Evolutionary conservation across 345 rosid species (phyloP), one percentile per base, ranked within the genome.

Genomic region (Streptanthus diversifolius): DNA sequence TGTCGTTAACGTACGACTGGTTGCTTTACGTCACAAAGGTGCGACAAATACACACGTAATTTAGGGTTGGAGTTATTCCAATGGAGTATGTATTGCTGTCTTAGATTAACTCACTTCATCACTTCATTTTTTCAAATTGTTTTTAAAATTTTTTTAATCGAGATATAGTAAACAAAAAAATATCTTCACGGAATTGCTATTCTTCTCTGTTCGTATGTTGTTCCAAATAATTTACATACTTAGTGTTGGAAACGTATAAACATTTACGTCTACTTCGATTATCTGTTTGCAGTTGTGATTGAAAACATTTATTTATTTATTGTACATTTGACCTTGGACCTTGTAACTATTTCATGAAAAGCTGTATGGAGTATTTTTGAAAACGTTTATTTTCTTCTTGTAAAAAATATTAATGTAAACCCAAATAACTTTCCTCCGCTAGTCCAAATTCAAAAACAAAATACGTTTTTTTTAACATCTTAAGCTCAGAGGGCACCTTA

Each of bases 361-460:
- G 48, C 41, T 37, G 10, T 36, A 3, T 36, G 3, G 13, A 36
- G 40, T 32, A 32, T 6, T 7, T 32, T 32, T 32, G 7, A 7
- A 6, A 32, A 7, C 2, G 36, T 32, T 32, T 1, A 32, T 7
- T 32, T 7, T 32, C 36, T 32, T 35, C 11, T 35, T 35, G 3
- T 35, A 35, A 35, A 8, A 35, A 35, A 35, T 0, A 36, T 36
- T 36, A 2, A 37, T 11, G 43, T 3, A 39, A 39, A 39, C n/a
- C n/a, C 43, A 39, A 12, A 39, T 13, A 40, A 5, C 8, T 45
- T 17, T 45, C 12, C n/a, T 32, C 21, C 70, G 24, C 47, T 35
- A 6, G 17, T 66, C 25, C 71, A 49, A 47, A 51, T 51, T 35
- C 71, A 66, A 66, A 66, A 36, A 8, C 24, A 66, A 66, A 36